Percentiles rank a stretch among this genome's conserved stretches.
These are phyloP conservation scores for Dioscorea cayenensis DNA, from an alignment of 116 monocot genomes.

Conservation along the genomic window DNA sequence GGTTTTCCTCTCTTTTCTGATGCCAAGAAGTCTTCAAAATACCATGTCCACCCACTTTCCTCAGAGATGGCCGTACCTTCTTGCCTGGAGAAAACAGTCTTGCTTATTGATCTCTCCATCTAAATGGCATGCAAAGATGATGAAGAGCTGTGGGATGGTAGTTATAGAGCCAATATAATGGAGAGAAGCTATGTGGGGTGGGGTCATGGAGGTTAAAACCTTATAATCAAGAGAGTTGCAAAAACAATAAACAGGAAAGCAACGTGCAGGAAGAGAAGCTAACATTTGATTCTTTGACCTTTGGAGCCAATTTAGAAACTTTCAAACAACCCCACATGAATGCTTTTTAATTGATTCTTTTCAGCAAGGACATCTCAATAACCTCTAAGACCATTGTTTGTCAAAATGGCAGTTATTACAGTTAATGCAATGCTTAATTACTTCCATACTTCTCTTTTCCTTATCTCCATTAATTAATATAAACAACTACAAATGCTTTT, in stretches of 20 bases:
- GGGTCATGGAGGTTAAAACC: slow-evolving; percentile 1
- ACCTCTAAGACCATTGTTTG: not conserved
- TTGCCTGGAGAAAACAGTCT: slow-evolving; percentile 6
- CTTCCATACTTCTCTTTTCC: not conserved
- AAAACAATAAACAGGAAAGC: slow-evolving; percentile 8
- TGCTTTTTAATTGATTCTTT: not conserved
- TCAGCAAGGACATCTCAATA: not conserved
- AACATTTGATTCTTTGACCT: slow-evolving; percentile 1
- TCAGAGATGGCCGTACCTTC: slow-evolving; percentile 3
- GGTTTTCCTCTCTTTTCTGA: slow-evolving; percentile 3
- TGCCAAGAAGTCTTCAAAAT: slow-evolving; percentile 39
- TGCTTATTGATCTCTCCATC: slow-evolving; percentile 18
- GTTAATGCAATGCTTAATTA: not conserved
- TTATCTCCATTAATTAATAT: not conserved
- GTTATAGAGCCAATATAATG: slow-evolving; percentile 1
- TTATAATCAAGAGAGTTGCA: not conserved
- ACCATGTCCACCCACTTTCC: slow-evolving; percentile 53
- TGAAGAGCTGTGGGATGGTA: not conserved
- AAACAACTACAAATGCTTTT: too few species aligned
- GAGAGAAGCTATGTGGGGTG: not conserved
- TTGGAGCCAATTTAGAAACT: not conserved
- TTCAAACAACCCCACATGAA: not conserved
- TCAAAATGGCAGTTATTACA: slow-evolving; percentile 1
- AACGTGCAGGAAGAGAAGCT: slow-evolving; percentile 8
- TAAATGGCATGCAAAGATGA: slow-evolving; percentile 1